Percentiles rank a stretch among this genome's conserved stretches.
Evolutionary conservation across 306 rosid species (phyloP).

Genomic region (Lithocarpus polystachyus): DNA sequence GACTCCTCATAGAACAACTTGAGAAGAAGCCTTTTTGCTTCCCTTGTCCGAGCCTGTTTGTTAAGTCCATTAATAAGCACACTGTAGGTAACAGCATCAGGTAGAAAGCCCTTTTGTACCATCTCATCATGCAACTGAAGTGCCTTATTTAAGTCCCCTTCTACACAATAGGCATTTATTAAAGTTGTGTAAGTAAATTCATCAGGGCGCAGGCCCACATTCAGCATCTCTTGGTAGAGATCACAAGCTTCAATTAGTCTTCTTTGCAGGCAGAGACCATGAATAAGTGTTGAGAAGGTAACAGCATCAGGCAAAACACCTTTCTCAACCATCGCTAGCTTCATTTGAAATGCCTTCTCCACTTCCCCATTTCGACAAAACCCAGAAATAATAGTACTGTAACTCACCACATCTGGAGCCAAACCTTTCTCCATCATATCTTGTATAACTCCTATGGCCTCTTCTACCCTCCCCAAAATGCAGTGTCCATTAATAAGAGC

Average conservation of each 20-base stretch:
- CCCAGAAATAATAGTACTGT: constrained; percentile 79
- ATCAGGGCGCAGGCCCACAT: constrained; percentile 50
- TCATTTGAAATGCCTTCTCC: constrained; percentile 63
- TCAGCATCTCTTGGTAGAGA: constrained; percentile 69
- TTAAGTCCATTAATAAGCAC: constrained; percentile 91
- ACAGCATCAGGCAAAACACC: constrained; percentile 64
- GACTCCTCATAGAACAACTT: constrained; percentile 76
- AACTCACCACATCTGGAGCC: constrained; percentile 71
- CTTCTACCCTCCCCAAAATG: constrained; percentile 65
- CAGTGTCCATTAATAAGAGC: constrained; percentile 76
- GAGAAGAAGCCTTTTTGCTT: constrained; percentile 86
- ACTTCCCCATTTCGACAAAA: constrained; percentile 63
- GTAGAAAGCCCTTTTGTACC: constrained; percentile 68
- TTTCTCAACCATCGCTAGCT: constrained; percentile 66
- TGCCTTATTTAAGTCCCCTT: constrained; percentile 74
- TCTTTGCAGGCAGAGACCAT: constrained; percentile 70
- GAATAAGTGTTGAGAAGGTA: constrained; percentile 74
- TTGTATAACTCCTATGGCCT: constrained; percentile 50
- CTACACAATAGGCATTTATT: constrained; percentile 73
- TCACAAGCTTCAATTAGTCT: constrained; percentile 64
- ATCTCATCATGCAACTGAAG: constrained; percentile 73
- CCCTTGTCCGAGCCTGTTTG: constrained; percentile 75
- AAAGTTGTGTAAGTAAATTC: constrained; percentile 75
- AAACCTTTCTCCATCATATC: constrained; percentile 62
- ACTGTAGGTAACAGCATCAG: constrained; percentile 82